phyloP scores from a whole-genome alignment of 116 monocot genomes.

The Trichopus zeylanicus region DNA sequence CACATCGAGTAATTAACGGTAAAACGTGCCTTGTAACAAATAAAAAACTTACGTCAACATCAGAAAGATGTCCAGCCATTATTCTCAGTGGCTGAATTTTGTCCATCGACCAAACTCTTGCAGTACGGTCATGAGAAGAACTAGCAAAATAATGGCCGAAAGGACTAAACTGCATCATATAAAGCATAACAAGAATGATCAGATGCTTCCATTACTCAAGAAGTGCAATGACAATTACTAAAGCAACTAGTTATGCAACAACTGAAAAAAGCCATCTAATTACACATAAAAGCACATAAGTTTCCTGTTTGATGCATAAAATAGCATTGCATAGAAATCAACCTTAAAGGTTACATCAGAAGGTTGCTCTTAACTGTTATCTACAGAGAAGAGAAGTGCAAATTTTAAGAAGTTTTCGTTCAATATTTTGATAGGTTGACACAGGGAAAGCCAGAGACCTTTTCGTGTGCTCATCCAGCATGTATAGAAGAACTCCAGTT shows the following conservation, averaged over 20 bases:
- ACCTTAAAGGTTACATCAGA: neutral
- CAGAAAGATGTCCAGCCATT: slow-evolving; percentile 99
- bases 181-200: slow-evolving; percentile 2
- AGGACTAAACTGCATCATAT: slow-evolving; percentile 84
- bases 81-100: slow-evolving; percentile 89
- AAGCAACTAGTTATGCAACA: neutral
- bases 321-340: neutral
- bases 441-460: no score
- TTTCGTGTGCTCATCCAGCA: no score
- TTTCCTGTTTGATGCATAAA: neutral
- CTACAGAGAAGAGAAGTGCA: no score
- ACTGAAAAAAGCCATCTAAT: neutral
- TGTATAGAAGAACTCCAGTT: no score
- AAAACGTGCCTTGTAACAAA: neutral
- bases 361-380: no score
- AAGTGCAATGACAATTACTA: neutral
- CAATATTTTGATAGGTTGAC: no score
- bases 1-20: neutral
- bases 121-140: slow-evolving; percentile 97
- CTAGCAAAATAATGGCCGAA: slow-evolving; percentile 97
- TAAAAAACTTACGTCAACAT: slow-evolving; percentile 80
- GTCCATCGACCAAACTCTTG: slow-evolving; percentile 98
- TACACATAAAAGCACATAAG: neutral
- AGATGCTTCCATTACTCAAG: neutral
- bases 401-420: no score